Percentiles rank a stretch among this genome's conserved stretches.
Conservation (phyloP, 2,329 filamentous ascomycete genomes). For the Fusarium hainanense region DNA sequence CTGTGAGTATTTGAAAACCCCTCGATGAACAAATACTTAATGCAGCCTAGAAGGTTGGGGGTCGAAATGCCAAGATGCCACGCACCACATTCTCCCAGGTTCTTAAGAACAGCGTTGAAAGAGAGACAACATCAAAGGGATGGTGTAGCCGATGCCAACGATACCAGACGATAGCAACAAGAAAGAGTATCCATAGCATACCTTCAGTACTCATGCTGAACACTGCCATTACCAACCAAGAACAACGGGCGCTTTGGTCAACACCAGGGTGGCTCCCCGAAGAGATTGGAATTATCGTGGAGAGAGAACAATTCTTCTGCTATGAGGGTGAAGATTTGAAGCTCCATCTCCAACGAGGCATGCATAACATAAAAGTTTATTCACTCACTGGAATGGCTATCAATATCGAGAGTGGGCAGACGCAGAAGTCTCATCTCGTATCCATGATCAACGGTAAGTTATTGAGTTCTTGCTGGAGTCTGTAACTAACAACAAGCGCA, state of each 20-base stretch:
- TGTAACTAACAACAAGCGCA: slow-evolving; percentile 50
- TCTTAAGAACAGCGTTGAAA: slow-evolving; percentile 90
- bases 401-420: slow-evolving; percentile 86
- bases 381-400: slow-evolving; percentile 90
- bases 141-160: slow-evolving; percentile 94
- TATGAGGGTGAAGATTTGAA: slow-evolving; percentile 93
- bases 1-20: slow-evolving; percentile 42
- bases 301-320: slow-evolving; percentile 92
- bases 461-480: not conserved
- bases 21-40: slow-evolving; percentile 7
- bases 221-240: slow-evolving; percentile 76
- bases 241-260: slow-evolving; percentile 85
- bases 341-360: slow-evolving; percentile 80
- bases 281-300: slow-evolving; percentile 91
- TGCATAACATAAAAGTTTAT: slow-evolving; percentile 86
- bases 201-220: slow-evolving; percentile 92
- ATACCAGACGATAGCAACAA: slow-evolving; percentile 87
- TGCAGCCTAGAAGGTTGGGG: slow-evolving; percentile 56
- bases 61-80: slow-evolving; percentile 61
- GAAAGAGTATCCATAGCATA: slow-evolving; percentile 84
- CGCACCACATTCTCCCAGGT: slow-evolving; percentile 85
- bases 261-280: slow-evolving; percentile 91
- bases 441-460: slow-evolving; percentile 82
- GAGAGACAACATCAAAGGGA: slow-evolving; percentile 87
- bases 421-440: slow-evolving; percentile 90